Conservation (phyloP, 768 basidiomycete species). For the Daedaleopsis sinensis region DNA sequence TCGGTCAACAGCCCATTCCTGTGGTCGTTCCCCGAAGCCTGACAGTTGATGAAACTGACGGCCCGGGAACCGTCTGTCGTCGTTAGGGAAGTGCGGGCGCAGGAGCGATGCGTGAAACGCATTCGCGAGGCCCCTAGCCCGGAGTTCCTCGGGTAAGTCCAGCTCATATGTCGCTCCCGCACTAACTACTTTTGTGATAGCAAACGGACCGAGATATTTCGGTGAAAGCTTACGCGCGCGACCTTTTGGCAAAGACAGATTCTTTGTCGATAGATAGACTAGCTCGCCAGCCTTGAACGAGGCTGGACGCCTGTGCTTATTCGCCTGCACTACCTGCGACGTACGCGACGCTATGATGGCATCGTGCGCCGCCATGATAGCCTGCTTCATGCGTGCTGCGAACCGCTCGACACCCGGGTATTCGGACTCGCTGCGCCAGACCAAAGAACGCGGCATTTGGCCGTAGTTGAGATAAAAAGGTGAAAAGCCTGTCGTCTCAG, state of each 20-base stretch:
- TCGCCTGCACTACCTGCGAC: slow-evolving; percentile 31
- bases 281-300: slow-evolving; percentile 26
- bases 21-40: slow-evolving; percentile 37
- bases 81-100: slow-evolving; percentile 29
- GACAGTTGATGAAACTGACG: slow-evolving; percentile 31
- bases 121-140: slow-evolving; percentile 30
- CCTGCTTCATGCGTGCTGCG: slow-evolving; percentile 22
- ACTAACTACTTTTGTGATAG: slow-evolving; percentile 17
- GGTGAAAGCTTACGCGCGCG: slow-evolving; percentile 38
- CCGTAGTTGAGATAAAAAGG: slow-evolving; percentile 37
- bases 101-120: slow-evolving; percentile 41
- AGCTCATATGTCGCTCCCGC: slow-evolving; percentile 30
- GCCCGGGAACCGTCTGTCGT: slow-evolving; percentile 40
- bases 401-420: slow-evolving; percentile 30
- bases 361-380: slow-evolving; percentile 38
- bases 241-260: slow-evolving; percentile 36
- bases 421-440: not conserved
- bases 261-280: slow-evolving; percentile 41
- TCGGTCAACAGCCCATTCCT: slow-evolving; percentile 42
- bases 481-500: slow-evolving; percentile 37
- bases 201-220: slow-evolving; percentile 42
- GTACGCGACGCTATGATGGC: slow-evolving; percentile 37
- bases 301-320: slow-evolving; percentile 24
- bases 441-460: slow-evolving; percentile 15
- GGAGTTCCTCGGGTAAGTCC: slow-evolving; percentile 32